Percentiles rank a stretch among this genome's conserved stretches.
phyloP scores from a whole-genome alignment of 108 stramenopile genomes.

The Chaetoceros tenuissimus region DNA sequence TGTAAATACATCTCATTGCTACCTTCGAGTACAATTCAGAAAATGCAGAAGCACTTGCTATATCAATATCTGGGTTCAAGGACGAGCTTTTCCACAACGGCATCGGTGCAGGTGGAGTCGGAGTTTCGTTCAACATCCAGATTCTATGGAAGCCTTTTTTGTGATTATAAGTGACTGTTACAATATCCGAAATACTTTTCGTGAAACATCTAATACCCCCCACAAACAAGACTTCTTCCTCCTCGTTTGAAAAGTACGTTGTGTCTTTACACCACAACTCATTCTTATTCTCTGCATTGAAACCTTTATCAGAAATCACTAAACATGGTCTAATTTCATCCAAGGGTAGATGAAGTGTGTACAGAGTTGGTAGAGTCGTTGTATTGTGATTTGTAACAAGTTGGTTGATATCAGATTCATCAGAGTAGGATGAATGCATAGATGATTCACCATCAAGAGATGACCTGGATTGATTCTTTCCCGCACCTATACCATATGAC shows the following conservation, averaged over 20 bases:
- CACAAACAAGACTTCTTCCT: slow-evolving; percentile 54
- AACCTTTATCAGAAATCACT: neutral
- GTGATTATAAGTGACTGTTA: slow-evolving; percentile 33
- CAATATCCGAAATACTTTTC: slow-evolving; percentile 1
- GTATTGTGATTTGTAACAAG: slow-evolving; percentile 1
- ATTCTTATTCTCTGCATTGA: neutral
- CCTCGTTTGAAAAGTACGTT: slow-evolving; percentile 30
- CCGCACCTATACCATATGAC: neutral
- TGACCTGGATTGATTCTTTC: neutral
- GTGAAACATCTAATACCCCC: slow-evolving; percentile 27
- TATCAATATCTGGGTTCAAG: slow-evolving; percentile 3
- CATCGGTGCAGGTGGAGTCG: slow-evolving; percentile 7
- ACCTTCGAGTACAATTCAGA: neutral
- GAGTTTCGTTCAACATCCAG: slow-evolving; percentile 18
- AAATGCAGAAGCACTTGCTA: neutral
- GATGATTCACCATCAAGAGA: neutral
- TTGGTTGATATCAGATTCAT: neutral
- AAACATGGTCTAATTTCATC: slow-evolving; percentile 61
- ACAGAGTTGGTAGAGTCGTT: slow-evolving; percentile 41
- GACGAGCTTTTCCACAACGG: slow-evolving; percentile 34
- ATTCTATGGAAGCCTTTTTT: slow-evolving; percentile 13
- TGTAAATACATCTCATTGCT: neutral
- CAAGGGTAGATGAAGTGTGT: slow-evolving; percentile 69
- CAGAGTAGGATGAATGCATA: neutral
- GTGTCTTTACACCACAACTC: neutral